Evolutionary conservation across 345 rosid genomes (phyloP).

Genomic region (Raphanus sativus): DNA sequence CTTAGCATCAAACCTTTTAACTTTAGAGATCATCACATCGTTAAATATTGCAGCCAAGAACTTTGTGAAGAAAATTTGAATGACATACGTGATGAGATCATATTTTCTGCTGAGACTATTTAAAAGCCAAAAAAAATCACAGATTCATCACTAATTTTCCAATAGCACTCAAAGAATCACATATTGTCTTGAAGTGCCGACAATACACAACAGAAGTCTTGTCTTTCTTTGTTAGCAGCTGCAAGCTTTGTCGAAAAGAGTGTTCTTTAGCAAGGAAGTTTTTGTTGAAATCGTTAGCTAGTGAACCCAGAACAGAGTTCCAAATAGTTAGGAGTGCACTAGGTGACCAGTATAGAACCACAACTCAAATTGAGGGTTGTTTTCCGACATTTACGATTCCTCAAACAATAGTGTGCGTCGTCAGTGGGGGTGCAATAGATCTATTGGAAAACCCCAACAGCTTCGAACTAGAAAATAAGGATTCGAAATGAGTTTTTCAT

Average conservation of each 20-base stretch:
- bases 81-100: not conserved
- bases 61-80: not conserved
- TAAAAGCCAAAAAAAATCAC: not conserved
- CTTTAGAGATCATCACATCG: not conserved
- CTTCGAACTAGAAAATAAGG: no score
- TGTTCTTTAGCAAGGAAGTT: not conserved
- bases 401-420: no score
- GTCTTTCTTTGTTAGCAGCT: not conserved
- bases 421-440: no score
- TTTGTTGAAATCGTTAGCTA: not conserved
- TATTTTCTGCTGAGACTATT: not conserved
- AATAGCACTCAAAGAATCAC: not conserved
- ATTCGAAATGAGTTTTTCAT: no score
- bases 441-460: no score
- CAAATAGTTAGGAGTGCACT: not conserved
- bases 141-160: not conserved
- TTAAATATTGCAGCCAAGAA: not conserved
- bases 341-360: not conserved
- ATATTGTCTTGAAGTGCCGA: not conserved
- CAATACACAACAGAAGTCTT: not conserved
- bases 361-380: not conserved
- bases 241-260: not conserved
- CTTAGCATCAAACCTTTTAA: no score
- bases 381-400: no score
- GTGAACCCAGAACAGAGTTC: not conserved